phyloP scores from a whole-genome alignment of 148 eudicot genomes.

The Amaranthus palmeri region DNA sequence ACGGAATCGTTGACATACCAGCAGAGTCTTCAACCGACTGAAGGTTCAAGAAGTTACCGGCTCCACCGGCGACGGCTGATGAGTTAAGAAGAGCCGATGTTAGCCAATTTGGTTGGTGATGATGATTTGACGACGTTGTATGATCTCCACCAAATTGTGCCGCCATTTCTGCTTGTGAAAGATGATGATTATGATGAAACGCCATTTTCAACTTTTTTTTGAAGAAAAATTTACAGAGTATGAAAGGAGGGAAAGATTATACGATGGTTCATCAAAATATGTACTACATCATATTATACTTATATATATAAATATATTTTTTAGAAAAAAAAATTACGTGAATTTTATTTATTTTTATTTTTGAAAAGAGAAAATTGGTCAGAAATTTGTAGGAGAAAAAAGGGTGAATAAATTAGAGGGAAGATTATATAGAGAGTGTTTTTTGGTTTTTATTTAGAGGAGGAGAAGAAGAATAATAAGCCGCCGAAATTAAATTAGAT shows the following conservation, averaged over 20 bases:
- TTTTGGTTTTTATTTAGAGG: neutral
- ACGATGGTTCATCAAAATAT: constrained; percentile 2
- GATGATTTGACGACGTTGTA: constrained; percentile 6
- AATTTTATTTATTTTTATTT: no score
- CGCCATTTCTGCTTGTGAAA: constrained; percentile 17
- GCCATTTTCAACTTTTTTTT: constrained; percentile 8
- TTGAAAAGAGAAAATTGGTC: constrained; percentile 5
- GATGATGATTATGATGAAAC: constrained; percentile 25
- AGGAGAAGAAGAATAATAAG: constrained; percentile 15
- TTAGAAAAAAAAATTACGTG: no score
- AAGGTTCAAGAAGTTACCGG: constrained; percentile 20
- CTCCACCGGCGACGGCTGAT: constrained; percentile 11
- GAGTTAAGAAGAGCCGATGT: constrained; percentile 22
- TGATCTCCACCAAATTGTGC: constrained; percentile 18
- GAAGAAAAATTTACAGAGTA: neutral
- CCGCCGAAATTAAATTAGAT: constrained; percentile 26
- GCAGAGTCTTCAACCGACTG: constrained; percentile 30
- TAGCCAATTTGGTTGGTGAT: constrained; percentile 26
- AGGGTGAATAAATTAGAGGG: neutral
- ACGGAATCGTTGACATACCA: constrained; percentile 18
- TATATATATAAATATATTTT: no score
- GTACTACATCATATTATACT: no score
- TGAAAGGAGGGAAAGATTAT: constrained; percentile 2
- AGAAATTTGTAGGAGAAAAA: constrained; percentile 18
- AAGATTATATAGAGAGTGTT: neutral